Conservation (phyloP, 2,329 filamentous ascomycete genomes). For the Botrytis tulipae region DNA sequence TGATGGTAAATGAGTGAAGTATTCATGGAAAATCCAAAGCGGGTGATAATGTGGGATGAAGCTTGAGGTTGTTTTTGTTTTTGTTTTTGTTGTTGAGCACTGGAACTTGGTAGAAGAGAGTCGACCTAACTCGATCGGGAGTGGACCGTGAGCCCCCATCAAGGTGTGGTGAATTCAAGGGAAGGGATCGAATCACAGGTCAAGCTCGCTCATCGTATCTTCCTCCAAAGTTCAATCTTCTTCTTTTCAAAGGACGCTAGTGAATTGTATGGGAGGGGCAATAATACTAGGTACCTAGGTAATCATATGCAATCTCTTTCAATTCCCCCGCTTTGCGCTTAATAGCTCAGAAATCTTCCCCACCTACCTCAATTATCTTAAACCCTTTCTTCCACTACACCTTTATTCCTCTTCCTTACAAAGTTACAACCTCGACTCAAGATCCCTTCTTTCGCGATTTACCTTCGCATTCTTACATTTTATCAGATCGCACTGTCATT, state of each 20-base stretch:
- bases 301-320: constrained; percentile 9
- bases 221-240: too few relatives aligned
- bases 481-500: constrained; percentile 36
- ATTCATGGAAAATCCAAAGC: background rate
- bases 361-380: constrained; percentile 21
- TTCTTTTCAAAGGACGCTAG: background rate
- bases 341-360: constrained; percentile 16
- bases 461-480: background rate
- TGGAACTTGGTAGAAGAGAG: background rate
- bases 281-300: background rate
- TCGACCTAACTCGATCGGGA: background rate
- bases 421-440: background rate
- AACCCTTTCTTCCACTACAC: constrained; percentile 4
- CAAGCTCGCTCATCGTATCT: background rate
- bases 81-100: background rate
- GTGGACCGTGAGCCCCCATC: background rate
- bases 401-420: constrained; percentile 4
- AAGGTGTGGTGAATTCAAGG: background rate
- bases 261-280: constrained; percentile 13
- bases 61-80: background rate
- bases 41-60: background rate
- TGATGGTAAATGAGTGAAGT: background rate
- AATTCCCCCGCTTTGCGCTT: constrained; percentile 21
- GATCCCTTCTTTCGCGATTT: background rate
- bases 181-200: constrained; percentile 2